These are phyloP conservation scores for Exophiala oligosperma DNA, from an alignment of 2,329 filamentous ascomycete genomes.

Conservation along the genomic window DNA sequence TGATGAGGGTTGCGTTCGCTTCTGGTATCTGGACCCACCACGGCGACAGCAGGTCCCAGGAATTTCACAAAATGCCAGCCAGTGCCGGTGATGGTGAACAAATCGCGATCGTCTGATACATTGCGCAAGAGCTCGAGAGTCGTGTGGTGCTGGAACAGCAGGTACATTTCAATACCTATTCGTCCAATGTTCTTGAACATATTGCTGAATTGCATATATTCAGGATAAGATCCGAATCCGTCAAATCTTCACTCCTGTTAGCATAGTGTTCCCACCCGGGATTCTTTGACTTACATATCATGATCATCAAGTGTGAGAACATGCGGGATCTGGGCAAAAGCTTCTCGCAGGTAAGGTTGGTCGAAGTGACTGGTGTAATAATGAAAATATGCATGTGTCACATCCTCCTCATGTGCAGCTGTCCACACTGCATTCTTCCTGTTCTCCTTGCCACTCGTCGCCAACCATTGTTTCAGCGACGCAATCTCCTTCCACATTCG, in stretches of 20 bases:
- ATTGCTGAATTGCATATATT: constrained; percentile 96
- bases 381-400: constrained; percentile 95
- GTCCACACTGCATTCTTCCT: constrained; percentile 90
- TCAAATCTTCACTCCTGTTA: constrained; percentile 68
- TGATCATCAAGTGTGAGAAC: constrained; percentile 92
- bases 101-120: constrained; percentile 80
- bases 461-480: constrained; percentile 89
- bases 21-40: constrained; percentile 86
- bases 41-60: constrained; percentile 84
- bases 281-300: constrained; percentile 76
- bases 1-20: constrained; percentile 88
- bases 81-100: constrained; percentile 95
- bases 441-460: constrained; percentile 89
- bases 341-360: constrained; percentile 89
- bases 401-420: constrained; percentile 90
- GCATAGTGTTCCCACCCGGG: neutral
- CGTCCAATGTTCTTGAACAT: constrained; percentile 98
- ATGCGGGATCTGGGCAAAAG: constrained; percentile 96
- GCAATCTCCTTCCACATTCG: constrained; percentile 95
- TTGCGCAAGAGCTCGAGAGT: constrained; percentile 91
- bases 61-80: constrained; percentile 99
- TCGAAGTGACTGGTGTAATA: constrained; percentile 99
- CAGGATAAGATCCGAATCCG: constrained; percentile 93
- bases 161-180: constrained; percentile 94
- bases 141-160: constrained; percentile 97